A percentile compares a stretch with the other conserved stretches of the same genome.
Conservation (phyloP, 1,139 yeast genomes). For the Scheffersomyces illinoinensis region DNA sequence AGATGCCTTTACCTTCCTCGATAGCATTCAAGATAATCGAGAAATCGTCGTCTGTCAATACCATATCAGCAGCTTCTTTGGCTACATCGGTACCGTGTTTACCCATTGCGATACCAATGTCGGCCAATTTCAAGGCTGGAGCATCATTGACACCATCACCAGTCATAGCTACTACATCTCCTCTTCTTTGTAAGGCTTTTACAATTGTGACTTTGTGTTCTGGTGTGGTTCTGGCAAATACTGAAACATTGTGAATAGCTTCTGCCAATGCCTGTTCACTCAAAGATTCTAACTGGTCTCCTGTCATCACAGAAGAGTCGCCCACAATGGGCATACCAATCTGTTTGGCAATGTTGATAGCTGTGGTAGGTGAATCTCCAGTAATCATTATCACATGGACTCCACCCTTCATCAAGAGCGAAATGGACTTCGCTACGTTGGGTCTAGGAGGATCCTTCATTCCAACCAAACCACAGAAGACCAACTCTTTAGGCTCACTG, state of each 20-base stretch:
- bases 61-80: conserved; percentile 98
- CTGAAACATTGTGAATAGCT: conserved; percentile 78
- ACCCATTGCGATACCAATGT: conserved; percentile 98
- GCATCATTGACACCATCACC: conserved; percentile 99
- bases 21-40: conserved; percentile 90
- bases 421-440: conserved; percentile 70
- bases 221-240: conserved; percentile 96
- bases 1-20: conserved; percentile 96
- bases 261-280: conserved; percentile 67
- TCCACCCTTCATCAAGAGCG: conserved; percentile 81
- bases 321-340: conserved; percentile 85
- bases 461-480: conserved; percentile 83
- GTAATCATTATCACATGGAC: conserved; percentile 97
- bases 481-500: conserved; percentile 54
- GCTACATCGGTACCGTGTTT: conserved; percentile 97
- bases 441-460: conserved; percentile 98
- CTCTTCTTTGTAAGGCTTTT: conserved; percentile 85
- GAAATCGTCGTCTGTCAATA: conserved; percentile 93
- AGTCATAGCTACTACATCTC: conserved; percentile 98
- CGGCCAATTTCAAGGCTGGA: conserved; percentile 96
- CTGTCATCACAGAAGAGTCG: conserved; percentile 72
- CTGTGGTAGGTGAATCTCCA: conserved; percentile 95
- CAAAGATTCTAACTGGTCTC: conserved; percentile 76
- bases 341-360: conserved; percentile 82
- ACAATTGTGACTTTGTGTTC: conserved; percentile 93